Conservation (phyloP, 768 basidiomycete genomes). For the Tephrocybe rancida region DNA sequence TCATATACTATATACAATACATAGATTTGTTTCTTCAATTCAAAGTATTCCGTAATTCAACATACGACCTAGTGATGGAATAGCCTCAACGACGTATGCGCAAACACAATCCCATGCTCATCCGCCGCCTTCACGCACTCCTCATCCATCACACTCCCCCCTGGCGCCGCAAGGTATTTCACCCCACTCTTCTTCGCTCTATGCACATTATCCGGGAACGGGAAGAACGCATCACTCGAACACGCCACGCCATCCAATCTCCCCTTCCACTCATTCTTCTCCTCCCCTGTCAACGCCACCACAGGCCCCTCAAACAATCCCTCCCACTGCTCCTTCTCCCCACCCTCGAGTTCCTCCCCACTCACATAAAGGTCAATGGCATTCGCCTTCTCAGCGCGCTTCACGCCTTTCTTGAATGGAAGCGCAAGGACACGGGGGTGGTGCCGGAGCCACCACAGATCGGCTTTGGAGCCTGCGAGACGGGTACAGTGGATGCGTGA, state of each 20-base stretch:
- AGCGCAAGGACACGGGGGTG: slow-evolving; percentile 91
- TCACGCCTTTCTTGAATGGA: slow-evolving; percentile 96
- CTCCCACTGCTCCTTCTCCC: slow-evolving; percentile 93
- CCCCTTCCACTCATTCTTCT: slow-evolving; percentile 73
- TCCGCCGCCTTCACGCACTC: slow-evolving; percentile 97
- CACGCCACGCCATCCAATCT: slow-evolving; percentile 87
- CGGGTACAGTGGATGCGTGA: slow-evolving; percentile 99
- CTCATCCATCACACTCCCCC: slow-evolving; percentile 95
- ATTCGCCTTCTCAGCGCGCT: slow-evolving; percentile 98
- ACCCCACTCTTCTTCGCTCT: slow-evolving; percentile 91
- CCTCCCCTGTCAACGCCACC: slow-evolving; percentile 61
- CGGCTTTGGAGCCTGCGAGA: slow-evolving; percentile 96
- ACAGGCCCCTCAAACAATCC: slow-evolving; percentile 77
- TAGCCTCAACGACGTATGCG: slow-evolving; percentile 83
- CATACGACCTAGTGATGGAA: slow-evolving; percentile 98
- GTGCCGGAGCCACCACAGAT: slow-evolving; percentile 99
- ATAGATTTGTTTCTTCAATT: too few species aligned
- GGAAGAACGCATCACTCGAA: slow-evolving; percentile 99
- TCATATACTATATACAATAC: too few species aligned
- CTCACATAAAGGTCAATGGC: slow-evolving; percentile 97
- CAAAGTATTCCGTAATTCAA: too few species aligned
- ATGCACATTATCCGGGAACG: slow-evolving; percentile 98
- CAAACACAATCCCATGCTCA: slow-evolving; percentile 90
- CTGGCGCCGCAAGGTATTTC: slow-evolving; percentile 86
- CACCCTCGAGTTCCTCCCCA: slow-evolving; percentile 85